Percentiles rank a stretch among this genome's conserved stretches.
Conservation (phyloP, 106 monocot species). For the Apostasia shenzhenica region DNA sequence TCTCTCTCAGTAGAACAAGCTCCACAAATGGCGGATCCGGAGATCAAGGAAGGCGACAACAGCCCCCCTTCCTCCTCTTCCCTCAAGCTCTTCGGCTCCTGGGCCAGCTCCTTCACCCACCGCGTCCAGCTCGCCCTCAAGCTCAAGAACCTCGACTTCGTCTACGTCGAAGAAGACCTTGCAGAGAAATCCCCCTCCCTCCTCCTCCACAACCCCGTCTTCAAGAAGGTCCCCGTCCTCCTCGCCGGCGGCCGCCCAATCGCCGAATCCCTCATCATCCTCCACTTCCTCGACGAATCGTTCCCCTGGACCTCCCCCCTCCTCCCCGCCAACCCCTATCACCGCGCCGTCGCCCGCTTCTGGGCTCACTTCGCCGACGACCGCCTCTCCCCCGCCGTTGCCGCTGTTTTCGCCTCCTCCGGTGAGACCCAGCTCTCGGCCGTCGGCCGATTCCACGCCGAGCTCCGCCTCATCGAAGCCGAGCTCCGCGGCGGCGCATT, state of each 20-base stretch:
- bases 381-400: slow-evolving; percentile 46
- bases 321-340: slow-evolving; percentile 38
- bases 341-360: slow-evolving; percentile 43
- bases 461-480: slow-evolving; percentile 45
- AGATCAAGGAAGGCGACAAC: too few relatives aligned
- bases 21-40: too few relatives aligned
- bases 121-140: slow-evolving; percentile 62
- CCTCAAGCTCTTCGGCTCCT: slow-evolving; percentile 50
- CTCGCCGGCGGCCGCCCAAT: slow-evolving; percentile 42
- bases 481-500: slow-evolving; percentile 68
- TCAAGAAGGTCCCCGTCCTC: slow-evolving; percentile 71
- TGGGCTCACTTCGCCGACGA: slow-evolving; percentile 57
- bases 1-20: too few relatives aligned
- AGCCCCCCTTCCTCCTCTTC: too few relatives aligned
- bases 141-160: slow-evolving; percentile 57
- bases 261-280: slow-evolving; percentile 58
- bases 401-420: slow-evolving; percentile 42
- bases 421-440: slow-evolving; percentile 48
- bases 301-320: slow-evolving; percentile 20
- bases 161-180: slow-evolving; percentile 60
- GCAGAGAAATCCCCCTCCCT: slow-evolving; percentile 43
- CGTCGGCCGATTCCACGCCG: slow-evolving; percentile 38
- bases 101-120: slow-evolving; percentile 66
- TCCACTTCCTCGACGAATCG: slow-evolving; percentile 60
- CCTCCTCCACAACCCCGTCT: slow-evolving; percentile 52